Evolutionary conservation across 2,329 filamentous ascomycete species (phyloP).

Genomic region (Penicillium hordei): DNA sequence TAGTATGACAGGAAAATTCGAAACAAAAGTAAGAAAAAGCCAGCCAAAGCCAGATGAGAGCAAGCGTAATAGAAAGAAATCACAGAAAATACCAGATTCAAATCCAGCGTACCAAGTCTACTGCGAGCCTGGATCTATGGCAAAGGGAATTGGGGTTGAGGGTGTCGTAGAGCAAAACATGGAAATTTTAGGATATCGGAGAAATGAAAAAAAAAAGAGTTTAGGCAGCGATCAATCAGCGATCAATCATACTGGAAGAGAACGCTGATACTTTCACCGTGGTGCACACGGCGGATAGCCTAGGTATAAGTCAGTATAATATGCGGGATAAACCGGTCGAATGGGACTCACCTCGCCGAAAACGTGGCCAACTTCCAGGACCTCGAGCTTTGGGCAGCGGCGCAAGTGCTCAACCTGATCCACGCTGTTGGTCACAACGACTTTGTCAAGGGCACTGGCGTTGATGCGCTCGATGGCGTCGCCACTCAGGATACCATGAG

Average conservation of each 20-base stretch:
- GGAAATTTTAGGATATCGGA: conserved; percentile 9
- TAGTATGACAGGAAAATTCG: conserved; percentile 11
- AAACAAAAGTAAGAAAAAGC: conserved; percentile 7
- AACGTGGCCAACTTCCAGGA: conserved; percentile 82
- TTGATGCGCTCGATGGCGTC: conserved; percentile 95
- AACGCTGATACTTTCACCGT: conserved; percentile 95
- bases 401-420: conserved; percentile 79
- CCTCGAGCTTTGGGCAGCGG: conserved; percentile 82
- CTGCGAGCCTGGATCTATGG: conserved; percentile 16
- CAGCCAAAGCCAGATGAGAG: conserved; percentile 11
- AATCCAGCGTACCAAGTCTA: conserved; percentile 22
- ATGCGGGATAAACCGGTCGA: not conserved
- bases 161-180: conserved; percentile 1
- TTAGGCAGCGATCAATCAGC: conserved; percentile 47
- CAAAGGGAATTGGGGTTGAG: conserved; percentile 4
- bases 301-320: conserved; percentile 37
- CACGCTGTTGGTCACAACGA: conserved; percentile 93
- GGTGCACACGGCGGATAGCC: conserved; percentile 91
- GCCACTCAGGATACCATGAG: conserved; percentile 91
- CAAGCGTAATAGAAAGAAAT: conserved; percentile 11
- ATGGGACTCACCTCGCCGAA: conserved; percentile 72
- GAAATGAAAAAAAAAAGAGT: conserved; percentile 6
- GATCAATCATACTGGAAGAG: conserved; percentile 79
- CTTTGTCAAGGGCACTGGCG: conserved; percentile 85
- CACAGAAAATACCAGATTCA: conserved; percentile 19